Evolutionary conservation across 2,329 filamentous ascomycete genomes (phyloP).

Genomic region (Neurospora sp.): DNA sequence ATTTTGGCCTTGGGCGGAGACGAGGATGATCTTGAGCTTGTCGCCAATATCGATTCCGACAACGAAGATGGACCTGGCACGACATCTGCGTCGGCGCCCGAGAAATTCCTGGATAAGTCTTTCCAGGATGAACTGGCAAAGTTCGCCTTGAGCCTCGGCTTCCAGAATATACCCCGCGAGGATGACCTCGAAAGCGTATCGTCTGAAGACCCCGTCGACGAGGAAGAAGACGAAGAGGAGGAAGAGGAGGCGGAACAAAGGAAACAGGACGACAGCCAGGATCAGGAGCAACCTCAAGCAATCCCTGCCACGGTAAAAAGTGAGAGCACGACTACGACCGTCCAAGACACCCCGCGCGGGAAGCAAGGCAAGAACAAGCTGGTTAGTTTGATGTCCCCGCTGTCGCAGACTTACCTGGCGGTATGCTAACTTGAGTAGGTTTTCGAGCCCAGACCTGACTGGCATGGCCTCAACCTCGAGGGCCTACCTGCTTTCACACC

Average conservation of each 20-base stretch:
- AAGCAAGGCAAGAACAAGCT: constrained; percentile 21
- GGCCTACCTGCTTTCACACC: constrained; percentile 33
- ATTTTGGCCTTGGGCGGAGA: constrained; percentile 57
- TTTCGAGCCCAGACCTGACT: constrained; percentile 49
- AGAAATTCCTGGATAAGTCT: constrained; percentile 17
- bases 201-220: constrained; percentile 21
- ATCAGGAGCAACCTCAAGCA: constrained; percentile 12
- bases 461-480: constrained; percentile 38
- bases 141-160: constrained; percentile 42
- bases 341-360: constrained; percentile 19
- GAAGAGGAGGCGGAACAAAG: constrained; percentile 23
- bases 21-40: constrained; percentile 52
- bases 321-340: not conserved
- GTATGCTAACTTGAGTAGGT: constrained; percentile 26
- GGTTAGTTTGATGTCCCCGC: constrained; percentile 26
- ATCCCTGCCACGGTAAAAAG: not conserved
- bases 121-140: constrained; percentile 41
- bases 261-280: constrained; percentile 22
- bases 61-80: constrained; percentile 31
- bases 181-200: constrained; percentile 23
- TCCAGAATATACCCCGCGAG: constrained; percentile 31
- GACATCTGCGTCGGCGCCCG: constrained; percentile 15
- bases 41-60: constrained; percentile 45
- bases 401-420: not conserved
- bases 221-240: constrained; percentile 21